Evolutionary conservation across 306 rosid genomes (phyloP).

Genomic region (Dalbergia oliveri): DNA sequence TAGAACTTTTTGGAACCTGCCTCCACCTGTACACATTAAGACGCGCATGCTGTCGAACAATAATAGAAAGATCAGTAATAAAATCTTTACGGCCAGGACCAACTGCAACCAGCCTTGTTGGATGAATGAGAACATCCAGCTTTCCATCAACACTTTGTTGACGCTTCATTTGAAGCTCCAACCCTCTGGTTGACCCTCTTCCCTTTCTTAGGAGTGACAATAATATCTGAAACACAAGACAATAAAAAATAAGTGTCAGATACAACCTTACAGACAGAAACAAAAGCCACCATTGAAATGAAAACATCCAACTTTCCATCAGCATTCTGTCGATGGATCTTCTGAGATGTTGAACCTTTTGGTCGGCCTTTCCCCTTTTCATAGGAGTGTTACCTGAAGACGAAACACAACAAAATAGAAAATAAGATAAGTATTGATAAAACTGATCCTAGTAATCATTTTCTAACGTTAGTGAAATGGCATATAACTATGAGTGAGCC

Average conservation of each 20-base stretch:
- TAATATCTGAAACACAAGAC: constrained; percentile 39
- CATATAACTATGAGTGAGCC: too few relatives aligned
- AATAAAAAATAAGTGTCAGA: not conserved
- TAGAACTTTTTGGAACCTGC: constrained; percentile 44
- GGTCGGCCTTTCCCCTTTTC: not conserved
- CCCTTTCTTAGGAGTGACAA: constrained; percentile 28
- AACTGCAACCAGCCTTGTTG: constrained; percentile 51
- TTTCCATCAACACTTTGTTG: constrained; percentile 55
- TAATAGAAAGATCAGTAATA: constrained; percentile 54
- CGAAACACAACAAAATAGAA: too few relatives aligned
- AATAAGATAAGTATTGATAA: too few relatives aligned
- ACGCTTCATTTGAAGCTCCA: constrained; percentile 49
- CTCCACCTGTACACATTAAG: constrained; percentile 51
- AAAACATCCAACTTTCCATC: constrained; percentile 42
- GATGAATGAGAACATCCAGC: constrained; percentile 59
- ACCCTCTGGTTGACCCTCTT: constrained; percentile 51
- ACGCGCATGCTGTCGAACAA: constrained; percentile 52
- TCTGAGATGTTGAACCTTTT: constrained; percentile 21
- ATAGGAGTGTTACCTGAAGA: too few relatives aligned
- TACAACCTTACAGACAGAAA: constrained; percentile 34
- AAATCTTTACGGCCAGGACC: constrained; percentile 61
- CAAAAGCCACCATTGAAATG: constrained; percentile 27
- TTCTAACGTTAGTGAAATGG: too few relatives aligned
- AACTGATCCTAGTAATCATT: too few relatives aligned
- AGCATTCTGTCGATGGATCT: constrained; percentile 25